These are phyloP conservation scores for Quercus parvula DNA, from an alignment of 306 rosid species.

Conservation along the genomic window DNA sequence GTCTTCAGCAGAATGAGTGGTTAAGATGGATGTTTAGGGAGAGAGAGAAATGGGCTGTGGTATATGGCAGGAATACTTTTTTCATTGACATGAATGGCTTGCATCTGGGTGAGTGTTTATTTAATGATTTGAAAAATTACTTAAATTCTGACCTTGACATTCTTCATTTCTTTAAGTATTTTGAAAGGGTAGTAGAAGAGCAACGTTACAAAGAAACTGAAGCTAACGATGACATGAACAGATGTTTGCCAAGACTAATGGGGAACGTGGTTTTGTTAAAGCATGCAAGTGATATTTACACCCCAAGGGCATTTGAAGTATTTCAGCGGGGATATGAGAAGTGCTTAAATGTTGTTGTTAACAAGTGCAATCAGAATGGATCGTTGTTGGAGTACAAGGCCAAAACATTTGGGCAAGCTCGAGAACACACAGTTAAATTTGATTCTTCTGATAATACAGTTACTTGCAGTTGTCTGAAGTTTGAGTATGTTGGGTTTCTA, in stretches of 20 bases:
- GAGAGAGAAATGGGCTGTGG: conserved; percentile 61
- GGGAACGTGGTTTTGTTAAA: conserved; percentile 54
- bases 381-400: conserved; percentile 43
- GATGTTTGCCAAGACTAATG: conserved; percentile 50
- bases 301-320: conserved; percentile 61
- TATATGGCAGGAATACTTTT: conserved; percentile 46
- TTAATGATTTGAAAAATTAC: conserved; percentile 32
- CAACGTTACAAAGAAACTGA: conserved; percentile 55
- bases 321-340: conserved; percentile 60
- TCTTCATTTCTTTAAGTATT: conserved; percentile 50
- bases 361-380: conserved; percentile 38
- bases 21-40: conserved; percentile 68
- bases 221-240: conserved; percentile 55
- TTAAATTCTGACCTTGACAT: conserved; percentile 41
- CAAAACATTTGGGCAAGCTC: conserved; percentile 46
- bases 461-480: conserved; percentile 60
- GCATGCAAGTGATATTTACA: conserved; percentile 46
- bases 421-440: conserved; percentile 43
- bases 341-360: conserved; percentile 55
- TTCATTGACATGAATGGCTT: conserved; percentile 47
- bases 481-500: conserved; percentile 55
- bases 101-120: conserved; percentile 57
- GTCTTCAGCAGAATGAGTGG: conserved; percentile 63
- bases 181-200: conserved; percentile 48
- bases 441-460: conserved; percentile 43